Evolutionary conservation across 192 early-diverging fungal species (phyloP).

Genomic region (Umbelopsis vinacea): DNA sequence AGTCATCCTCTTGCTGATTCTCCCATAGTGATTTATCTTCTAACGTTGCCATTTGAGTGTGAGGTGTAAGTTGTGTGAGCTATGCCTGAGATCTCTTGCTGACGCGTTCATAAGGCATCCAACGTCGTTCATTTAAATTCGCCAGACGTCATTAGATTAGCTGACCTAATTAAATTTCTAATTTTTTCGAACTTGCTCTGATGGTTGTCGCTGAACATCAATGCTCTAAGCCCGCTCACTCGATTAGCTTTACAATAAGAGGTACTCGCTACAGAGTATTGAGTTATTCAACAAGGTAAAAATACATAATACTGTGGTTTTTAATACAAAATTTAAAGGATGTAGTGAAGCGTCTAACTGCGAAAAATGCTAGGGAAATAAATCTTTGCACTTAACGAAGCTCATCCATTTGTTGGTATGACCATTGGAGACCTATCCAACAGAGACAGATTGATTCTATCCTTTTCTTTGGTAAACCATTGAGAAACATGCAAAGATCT

Average conservation of each 20-base stretch:
- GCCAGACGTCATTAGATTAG: background rate
- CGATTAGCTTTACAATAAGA: no score
- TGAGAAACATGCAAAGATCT: no score
- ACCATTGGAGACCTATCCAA: no score
- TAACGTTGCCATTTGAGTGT: slow-evolving; percentile 65
- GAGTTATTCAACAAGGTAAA: no score
- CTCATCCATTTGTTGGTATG: no score
- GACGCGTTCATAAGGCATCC: slow-evolving; percentile 12
- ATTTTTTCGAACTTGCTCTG: background rate
- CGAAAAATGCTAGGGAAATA: no score
- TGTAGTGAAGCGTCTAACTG: no score
- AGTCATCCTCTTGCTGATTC: slow-evolving; percentile 63
- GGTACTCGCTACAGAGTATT: background rate
- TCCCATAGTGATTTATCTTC: slow-evolving; percentile 74
- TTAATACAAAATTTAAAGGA: no score
- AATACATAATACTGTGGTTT: no score
- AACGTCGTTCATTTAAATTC: background rate
- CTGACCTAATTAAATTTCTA: background rate
- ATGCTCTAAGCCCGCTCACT: background rate
- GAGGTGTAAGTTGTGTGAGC: background rate
- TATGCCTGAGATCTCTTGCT: slow-evolving; percentile 12
- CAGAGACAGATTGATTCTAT: no score
- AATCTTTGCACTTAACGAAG: no score
- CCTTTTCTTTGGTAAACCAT: no score
- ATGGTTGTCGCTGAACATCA: background rate